phyloP scores from a whole-genome alignment of 345 rosid genomes.

The Triadica sebifera region DNA sequence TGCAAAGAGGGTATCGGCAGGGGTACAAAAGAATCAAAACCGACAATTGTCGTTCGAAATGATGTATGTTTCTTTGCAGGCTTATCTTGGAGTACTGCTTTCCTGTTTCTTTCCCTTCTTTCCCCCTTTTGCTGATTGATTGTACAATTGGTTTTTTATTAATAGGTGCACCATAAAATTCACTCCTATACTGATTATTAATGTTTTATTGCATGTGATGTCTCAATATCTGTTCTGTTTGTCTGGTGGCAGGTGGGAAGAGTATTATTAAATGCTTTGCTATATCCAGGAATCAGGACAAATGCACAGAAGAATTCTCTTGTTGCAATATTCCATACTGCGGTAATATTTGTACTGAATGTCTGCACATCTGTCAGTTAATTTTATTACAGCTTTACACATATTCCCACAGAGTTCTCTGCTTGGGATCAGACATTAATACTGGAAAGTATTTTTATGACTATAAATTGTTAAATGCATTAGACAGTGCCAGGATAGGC shows the following conservation, averaged over 20 bases:
- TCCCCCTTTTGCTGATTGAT: background rate
- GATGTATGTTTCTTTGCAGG: conserved; percentile 50
- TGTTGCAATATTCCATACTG: conserved; percentile 83
- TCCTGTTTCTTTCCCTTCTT: background rate
- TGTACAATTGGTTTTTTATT: background rate
- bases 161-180: background rate
- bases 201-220: background rate
- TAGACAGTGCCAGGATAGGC: background rate
- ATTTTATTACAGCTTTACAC: background rate
- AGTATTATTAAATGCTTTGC: conserved; percentile 78
- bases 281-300: conserved; percentile 88
- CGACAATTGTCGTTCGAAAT: conserved; percentile 77
- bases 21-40: conserved; percentile 87
- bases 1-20: conserved; percentile 79
- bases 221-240: conserved; percentile 14
- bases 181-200: background rate
- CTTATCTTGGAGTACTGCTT: background rate
- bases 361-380: background rate
- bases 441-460: background rate
- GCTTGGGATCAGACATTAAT: background rate
- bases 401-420: background rate
- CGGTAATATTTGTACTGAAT: conserved; percentile 44
- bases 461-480: background rate
- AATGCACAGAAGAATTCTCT: conserved; percentile 72
- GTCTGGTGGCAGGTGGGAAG: conserved; percentile 65